Percentiles rank a stretch among this genome's conserved stretches.
These are phyloP conservation scores for Candida peoriensis DNA, from an alignment of 805 yeast species.

Conservation along the genomic window DNA sequence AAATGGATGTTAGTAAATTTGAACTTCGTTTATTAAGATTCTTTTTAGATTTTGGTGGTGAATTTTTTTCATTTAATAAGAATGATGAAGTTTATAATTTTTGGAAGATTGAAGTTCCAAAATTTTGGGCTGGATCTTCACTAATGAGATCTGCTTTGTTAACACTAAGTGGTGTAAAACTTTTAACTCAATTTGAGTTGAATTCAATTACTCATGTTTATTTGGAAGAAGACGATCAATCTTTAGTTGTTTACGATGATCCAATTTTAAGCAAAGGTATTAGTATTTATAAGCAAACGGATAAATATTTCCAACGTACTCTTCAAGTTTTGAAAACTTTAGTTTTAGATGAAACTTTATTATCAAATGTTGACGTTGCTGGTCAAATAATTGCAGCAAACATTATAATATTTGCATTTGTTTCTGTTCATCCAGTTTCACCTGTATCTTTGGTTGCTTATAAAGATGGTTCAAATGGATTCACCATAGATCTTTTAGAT, in stretches of 20 bases:
- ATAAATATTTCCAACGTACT: conserved; percentile 12
- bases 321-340: conserved; percentile 5
- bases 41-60: conserved; percentile 19
- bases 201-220: conserved; percentile 12
- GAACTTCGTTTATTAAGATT: conserved; percentile 18
- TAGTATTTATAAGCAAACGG: conserved; percentile 12
- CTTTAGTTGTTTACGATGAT: conserved; percentile 7
- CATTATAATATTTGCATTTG: conserved; percentile 16
- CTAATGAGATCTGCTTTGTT: conserved; percentile 15
- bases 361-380: conserved; percentile 4
- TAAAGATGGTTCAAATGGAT: conserved; percentile 8
- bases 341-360: neutral
- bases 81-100: conserved; percentile 8
- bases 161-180: conserved; percentile 16
- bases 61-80: conserved; percentile 14
- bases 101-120: conserved; percentile 16
- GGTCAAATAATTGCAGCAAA: conserved; percentile 15
- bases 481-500: conserved; percentile 12
- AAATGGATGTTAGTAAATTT: conserved; percentile 13
- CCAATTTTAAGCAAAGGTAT: conserved; percentile 7
- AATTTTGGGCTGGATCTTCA: conserved; percentile 14
- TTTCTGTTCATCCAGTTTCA: conserved; percentile 18
- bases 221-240: conserved; percentile 11
- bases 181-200: conserved; percentile 17
- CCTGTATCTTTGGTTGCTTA: conserved; percentile 8